Evolutionary conservation across 2,329 filamentous ascomycete genomes (phyloP).

Genomic region (Mariannaea sp.): DNA sequence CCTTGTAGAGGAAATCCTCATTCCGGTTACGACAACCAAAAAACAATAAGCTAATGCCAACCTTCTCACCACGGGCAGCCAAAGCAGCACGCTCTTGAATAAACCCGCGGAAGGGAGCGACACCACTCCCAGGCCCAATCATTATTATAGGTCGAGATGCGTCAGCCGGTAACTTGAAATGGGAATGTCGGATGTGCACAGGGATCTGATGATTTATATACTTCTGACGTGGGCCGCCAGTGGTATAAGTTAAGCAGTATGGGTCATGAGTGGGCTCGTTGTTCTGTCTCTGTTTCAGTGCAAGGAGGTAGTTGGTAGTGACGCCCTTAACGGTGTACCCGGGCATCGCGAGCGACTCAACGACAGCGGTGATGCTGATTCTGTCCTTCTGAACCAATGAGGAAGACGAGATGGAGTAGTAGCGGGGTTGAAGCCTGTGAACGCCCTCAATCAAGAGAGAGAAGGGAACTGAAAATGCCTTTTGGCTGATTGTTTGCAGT

Average conservation of each 20-base stretch:
- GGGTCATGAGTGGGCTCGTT: background rate
- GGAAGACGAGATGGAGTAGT: conserved; percentile 67
- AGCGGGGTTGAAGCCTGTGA: conserved; percentile 55
- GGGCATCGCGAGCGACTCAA: conserved; percentile 24
- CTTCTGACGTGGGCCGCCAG: conserved; percentile 23
- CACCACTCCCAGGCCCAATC: conserved; percentile 55
- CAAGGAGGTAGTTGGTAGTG: conserved; percentile 38
- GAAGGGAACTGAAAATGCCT: conserved; percentile 40
- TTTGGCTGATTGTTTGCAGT: conserved; percentile 70
- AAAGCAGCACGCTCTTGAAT: conserved; percentile 32
- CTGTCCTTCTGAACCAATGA: conserved; percentile 40
- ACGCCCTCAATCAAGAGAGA: conserved; percentile 61
- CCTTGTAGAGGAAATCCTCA: conserved; percentile 60
- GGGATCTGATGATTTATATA: conserved; percentile 28
- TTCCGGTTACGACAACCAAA: conserved; percentile 61
- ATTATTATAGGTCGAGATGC: conserved; percentile 55
- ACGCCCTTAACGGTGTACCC: conserved; percentile 27
- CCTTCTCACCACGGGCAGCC: conserved; percentile 26
- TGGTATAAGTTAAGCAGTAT: conserved; percentile 13
- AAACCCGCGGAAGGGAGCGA: conserved; percentile 48
- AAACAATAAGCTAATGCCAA: conserved; percentile 51
- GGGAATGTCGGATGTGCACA: conserved; percentile 38
- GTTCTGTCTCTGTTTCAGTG: conserved; percentile 24
- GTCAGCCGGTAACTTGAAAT: conserved; percentile 51
- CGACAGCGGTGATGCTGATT: conserved; percentile 33